Conservation (phyloP, 176 grass and related monocot genomes). For the Bonia amplexicaulis region DNA sequence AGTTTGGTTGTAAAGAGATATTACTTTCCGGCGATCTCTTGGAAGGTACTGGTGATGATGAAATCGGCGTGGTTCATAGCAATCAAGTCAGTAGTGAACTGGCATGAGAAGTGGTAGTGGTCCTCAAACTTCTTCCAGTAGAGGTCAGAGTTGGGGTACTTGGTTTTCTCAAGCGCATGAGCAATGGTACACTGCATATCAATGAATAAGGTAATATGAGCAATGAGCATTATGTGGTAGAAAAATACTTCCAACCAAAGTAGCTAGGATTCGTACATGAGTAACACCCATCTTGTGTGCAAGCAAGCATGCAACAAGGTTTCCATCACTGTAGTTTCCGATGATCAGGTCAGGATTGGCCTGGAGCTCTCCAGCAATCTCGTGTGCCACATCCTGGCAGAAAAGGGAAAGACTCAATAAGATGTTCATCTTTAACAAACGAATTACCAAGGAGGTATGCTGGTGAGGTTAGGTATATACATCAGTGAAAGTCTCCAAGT, state of each 20-base stretch:
- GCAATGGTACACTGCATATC: constrained; percentile 89
- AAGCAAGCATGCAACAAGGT: constrained; percentile 92
- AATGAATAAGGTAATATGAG: constrained; percentile 27
- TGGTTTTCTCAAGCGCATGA: constrained; percentile 98
- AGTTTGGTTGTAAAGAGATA: not conserved
- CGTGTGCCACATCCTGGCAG: constrained; percentile 83
- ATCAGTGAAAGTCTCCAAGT: constrained; percentile 94
- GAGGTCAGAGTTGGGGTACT: constrained; percentile 98
- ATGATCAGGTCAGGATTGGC: constrained; percentile 90
- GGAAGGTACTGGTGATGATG: constrained; percentile 98
- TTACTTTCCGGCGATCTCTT: constrained; percentile 95
- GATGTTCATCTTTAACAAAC: not conserved
- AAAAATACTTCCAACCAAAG: not conserved
- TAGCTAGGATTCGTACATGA: constrained; percentile 41
- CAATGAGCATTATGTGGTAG: not conserved
- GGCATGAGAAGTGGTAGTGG: constrained; percentile 99
- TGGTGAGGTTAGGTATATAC: constrained; percentile 34
- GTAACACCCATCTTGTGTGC: constrained; percentile 95
- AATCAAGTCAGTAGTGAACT: constrained; percentile 95
- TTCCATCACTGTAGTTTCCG: constrained; percentile 99
- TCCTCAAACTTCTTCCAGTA: constrained; percentile 99
- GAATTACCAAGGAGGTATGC: not conserved
- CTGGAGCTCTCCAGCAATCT: constrained; percentile 90
- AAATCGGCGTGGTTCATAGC: constrained; percentile 99
- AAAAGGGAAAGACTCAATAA: constrained; percentile 7